phyloP scores from a whole-genome alignment of 2,329 filamentous ascomycete genomes.

The Botryosphaeria dothidea region DNA sequence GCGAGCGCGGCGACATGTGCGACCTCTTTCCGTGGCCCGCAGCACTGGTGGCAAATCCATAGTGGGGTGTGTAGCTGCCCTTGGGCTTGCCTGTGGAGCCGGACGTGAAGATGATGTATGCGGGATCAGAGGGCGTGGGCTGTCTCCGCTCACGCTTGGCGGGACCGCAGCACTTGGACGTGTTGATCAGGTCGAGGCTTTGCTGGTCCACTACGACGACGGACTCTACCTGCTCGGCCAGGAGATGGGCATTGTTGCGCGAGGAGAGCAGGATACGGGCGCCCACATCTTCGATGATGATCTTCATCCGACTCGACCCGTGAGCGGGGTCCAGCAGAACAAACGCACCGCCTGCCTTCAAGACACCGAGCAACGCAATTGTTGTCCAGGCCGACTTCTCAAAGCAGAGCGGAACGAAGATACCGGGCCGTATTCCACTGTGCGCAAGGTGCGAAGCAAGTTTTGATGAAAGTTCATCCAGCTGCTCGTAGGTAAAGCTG shows the following conservation, averaged over 20 bases:
- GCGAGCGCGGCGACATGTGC: conserved; percentile 27
- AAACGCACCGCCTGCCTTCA: conserved; percentile 33
- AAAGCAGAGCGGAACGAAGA: conserved; percentile 39
- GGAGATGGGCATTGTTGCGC: conserved; percentile 47
- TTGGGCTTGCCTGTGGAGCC: conserved; percentile 98
- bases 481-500: conserved; percentile 34
- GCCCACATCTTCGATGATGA: conserved; percentile 18
- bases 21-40: conserved; percentile 7
- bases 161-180: conserved; percentile 42
- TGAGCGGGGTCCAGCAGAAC: not conserved
- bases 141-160: conserved; percentile 34
- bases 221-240: conserved; percentile 47
- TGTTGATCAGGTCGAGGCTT: conserved; percentile 43
- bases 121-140: conserved; percentile 19
- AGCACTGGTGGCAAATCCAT: conserved; percentile 64
- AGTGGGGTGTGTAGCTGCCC: conserved; percentile 53
- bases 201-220: conserved; percentile 51
- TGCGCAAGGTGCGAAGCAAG: conserved; percentile 33
- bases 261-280: conserved; percentile 34
- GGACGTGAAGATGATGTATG: conserved; percentile 81
- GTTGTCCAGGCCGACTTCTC: conserved; percentile 39
- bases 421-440: conserved; percentile 32
- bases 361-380: conserved; percentile 38
- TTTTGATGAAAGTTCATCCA: conserved; percentile 30
- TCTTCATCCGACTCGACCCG: conserved; percentile 43